Base-by-base conservation (phyloP, 805 yeast species). In the Wickerhamiella parazyma region DNA sequence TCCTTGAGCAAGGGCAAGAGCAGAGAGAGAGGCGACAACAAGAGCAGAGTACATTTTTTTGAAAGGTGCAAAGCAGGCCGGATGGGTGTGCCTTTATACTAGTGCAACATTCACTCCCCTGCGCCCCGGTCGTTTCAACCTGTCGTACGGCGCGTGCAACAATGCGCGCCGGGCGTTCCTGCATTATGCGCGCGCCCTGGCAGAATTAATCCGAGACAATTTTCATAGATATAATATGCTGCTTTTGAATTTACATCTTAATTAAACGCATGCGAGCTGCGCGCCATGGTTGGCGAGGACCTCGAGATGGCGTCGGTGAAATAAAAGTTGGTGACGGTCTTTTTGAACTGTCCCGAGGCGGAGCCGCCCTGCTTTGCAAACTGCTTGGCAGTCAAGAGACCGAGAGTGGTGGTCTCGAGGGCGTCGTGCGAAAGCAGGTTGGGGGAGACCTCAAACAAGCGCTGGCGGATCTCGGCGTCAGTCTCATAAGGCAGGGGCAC, bases 281-380 rank as follows among this genome's bases (percentile, higher is more conserved):
- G 78, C 34, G 94, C 93, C 94, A 83, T 84, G 24, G 94, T 84
- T 51, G 85, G 83, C 40, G 94, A 83, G 45, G 83, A 75, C 68
- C 94, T 74, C 19, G 93, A 79, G 52, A 83, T 79, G 49, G 81
- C 83, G 62, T 84, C 89, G 28, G 94, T 83, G 71, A 83, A 80
- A 69, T 84, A 83, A 63, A 80, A 83, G 74, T 83, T 81, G 53
- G 73, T 74, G 57, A 83, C 77, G 46, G 86, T 86, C 62, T 78
- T 76, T 62, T 69, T 70, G 58, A 84, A 71, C 26, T 67, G 56
- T 34, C 72, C 65, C 14, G 61, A 54, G 54, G 70, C 66, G 25
- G 62, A 52, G 28, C 62, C 52, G 48, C 54, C 56, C 37, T 60
- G 52, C 42, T 58, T 58, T 22, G 62, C 60, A 34, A 65, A 52